Base-by-base conservation (phyloP, 2,329 filamentous ascomycete species). In the Hypomyces perniciosus region DNA sequence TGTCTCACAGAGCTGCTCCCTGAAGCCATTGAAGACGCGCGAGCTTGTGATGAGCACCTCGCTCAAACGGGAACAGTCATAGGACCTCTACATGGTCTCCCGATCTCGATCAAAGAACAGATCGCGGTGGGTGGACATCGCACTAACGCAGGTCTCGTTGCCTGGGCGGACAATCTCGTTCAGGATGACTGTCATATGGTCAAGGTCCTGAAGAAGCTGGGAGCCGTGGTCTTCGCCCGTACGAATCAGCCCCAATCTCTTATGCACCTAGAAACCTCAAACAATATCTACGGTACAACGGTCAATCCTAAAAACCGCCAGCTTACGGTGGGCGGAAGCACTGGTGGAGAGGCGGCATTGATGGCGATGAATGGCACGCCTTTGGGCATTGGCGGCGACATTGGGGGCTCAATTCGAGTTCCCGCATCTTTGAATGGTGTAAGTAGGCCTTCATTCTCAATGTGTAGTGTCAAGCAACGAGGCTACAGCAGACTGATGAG, bases 311-410 rank as follows among this genome's bases (percentile, higher is more conserved):
- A 31, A 6, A 51, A 51, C 27, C 37, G 49, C 7, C 44, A 51
- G 30, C 30, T 51, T 29, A 48, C 44, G 13, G 43, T 43, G 13
- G 49, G 49, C 10, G 49, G 49, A n/a, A 51, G 49, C 33, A 47
- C 49, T 8, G 83, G 83, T 3, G 83, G 83, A 41, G 83, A 86
- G 60, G 75, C 75, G 5, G 82, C 82, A 1, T 68, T 85, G 5
- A 73, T 86, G 33, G 68, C 70, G 0, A 74, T 84, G 50, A 56
- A 59, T 6, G 83, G 81, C 28, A 78, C 75, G 52, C 71, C 74
- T 2, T 55, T 83, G 3, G 83, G 83, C 8, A 67, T 83, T 2
- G 81, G 80, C 1, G 81, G 80, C 0, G 81, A 84, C 56, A 82
- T 84, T 50, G 66, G 48, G 33, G 55, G 55, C 5, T 44, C 39